These are phyloP conservation scores for Suillus ampliporus DNA, from an alignment of 768 basidiomycete species.

Conservation along the genomic window DNA sequence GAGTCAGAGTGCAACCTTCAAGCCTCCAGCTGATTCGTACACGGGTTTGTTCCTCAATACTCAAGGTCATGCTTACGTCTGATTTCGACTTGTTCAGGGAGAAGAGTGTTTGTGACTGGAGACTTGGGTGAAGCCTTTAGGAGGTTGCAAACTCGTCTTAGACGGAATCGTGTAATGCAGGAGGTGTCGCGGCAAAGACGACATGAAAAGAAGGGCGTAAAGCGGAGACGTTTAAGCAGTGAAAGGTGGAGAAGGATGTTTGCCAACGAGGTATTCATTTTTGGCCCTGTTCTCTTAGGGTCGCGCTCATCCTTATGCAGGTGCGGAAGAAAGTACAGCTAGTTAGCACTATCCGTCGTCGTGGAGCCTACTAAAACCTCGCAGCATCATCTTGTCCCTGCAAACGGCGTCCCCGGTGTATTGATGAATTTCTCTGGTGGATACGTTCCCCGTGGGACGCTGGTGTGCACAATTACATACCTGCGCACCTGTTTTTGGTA, in stretches of 20 bases:
- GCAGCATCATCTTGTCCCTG: constrained; percentile 10
- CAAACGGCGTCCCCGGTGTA: neutral
- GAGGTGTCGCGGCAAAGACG: constrained; percentile 58
- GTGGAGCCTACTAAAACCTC: constrained; percentile 59
- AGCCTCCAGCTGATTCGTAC: constrained; percentile 56
- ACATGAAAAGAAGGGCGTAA: constrained; percentile 85
- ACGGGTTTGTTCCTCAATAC: constrained; percentile 47
- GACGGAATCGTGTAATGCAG: constrained; percentile 57
- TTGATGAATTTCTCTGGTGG: neutral
- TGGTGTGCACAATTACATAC: constrained; percentile 11
- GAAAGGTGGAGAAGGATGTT: constrained; percentile 82
- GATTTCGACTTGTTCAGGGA: constrained; percentile 50
- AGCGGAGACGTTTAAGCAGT: constrained; percentile 74
- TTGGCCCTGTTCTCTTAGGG: constrained; percentile 20
- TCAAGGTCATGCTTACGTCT: constrained; percentile 1
- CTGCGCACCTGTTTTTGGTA: constrained; percentile 3
- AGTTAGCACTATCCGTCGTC: constrained; percentile 77
- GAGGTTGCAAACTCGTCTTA: constrained; percentile 55
- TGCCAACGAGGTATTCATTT: constrained; percentile 68
- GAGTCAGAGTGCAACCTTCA: constrained; percentile 25
- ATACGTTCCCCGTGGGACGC: constrained; percentile 4
- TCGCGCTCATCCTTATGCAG: constrained; percentile 44
- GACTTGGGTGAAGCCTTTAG: constrained; percentile 54
- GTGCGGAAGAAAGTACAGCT: constrained; percentile 84
- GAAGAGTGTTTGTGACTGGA: constrained; percentile 56